Conservation (phyloP, 2,329 filamentous ascomycete species). For the Cadophora luteo-olivacea region DNA sequence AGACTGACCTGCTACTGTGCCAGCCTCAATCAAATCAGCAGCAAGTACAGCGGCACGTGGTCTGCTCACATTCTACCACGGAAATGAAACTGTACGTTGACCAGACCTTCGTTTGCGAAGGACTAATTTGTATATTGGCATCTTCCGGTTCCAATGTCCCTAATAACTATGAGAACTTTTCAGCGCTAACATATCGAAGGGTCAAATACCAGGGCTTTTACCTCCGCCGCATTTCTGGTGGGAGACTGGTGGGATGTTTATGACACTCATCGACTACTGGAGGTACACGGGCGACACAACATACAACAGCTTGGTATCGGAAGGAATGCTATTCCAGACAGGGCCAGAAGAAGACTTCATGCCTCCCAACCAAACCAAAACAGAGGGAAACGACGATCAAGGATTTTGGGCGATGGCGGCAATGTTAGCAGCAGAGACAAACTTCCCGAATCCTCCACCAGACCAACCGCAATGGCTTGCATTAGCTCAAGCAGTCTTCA, state of each 20-base stretch:
- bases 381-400: conserved; percentile 77
- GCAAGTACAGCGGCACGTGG: conserved; percentile 51
- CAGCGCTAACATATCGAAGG: conserved; percentile 37
- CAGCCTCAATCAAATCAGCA: conserved; percentile 45
- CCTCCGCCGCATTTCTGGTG: conserved; percentile 61
- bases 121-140: background rate
- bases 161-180: background rate
- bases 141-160: background rate
- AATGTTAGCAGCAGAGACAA: conserved; percentile 73
- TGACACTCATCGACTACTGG: conserved; percentile 81
- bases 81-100: conserved; percentile 52
- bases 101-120: background rate
- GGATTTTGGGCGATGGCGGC: conserved; percentile 75
- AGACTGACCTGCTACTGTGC: background rate
- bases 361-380: conserved; percentile 72
- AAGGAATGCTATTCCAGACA: conserved; percentile 76
- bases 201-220: conserved; percentile 56
- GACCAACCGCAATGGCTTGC: conserved; percentile 70
- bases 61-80: conserved; percentile 58
- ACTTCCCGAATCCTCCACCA: conserved; percentile 61
- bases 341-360: conserved; percentile 78
- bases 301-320: conserved; percentile 70
- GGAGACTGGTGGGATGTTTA: conserved; percentile 77
- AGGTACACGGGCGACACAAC: conserved; percentile 75
- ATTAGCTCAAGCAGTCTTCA: conserved; percentile 80